These are phyloP conservation scores for Emiliania huxleyi DNA, from an alignment of 78 protist genomes.

Conservation along the genomic window DNA sequence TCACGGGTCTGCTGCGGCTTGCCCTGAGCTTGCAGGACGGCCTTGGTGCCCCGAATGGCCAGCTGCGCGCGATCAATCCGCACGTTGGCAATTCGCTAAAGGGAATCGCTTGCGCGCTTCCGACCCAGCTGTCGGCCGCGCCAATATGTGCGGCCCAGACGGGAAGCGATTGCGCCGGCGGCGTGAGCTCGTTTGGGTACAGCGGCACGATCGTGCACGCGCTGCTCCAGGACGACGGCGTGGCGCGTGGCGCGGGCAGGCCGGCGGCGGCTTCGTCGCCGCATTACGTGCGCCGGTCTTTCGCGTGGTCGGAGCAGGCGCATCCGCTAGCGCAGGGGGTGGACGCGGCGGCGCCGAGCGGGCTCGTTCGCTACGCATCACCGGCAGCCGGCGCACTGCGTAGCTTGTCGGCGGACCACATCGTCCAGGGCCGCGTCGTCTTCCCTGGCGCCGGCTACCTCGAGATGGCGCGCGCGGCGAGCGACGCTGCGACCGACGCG, in stretches of 20 bases:
- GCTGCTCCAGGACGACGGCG: not conserved
- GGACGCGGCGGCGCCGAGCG: not conserved
- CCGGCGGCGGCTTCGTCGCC: not conserved
- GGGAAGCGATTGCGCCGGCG: too few relatives aligned
- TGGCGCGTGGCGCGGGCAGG: not conserved
- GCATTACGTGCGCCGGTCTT: not conserved
- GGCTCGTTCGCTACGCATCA: not conserved
- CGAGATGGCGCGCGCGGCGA: not conserved
- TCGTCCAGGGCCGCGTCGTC: not conserved
- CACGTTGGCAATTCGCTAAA: not conserved
- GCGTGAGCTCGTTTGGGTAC: slow-evolving; percentile 17
- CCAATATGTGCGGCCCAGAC: too few relatives aligned
- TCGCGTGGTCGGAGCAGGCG: not conserved
- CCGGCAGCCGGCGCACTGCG: not conserved
- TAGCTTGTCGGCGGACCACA: not conserved
- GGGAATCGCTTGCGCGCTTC: not conserved
- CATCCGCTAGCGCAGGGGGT: not conserved
- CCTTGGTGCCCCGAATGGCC: not conserved
- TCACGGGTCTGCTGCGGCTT: not conserved
- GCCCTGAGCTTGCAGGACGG: not conserved
- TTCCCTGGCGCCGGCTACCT: not conserved
- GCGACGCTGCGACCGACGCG: not conserved
- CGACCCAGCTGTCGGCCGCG: not conserved
- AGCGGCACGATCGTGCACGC: slow-evolving; percentile 29
- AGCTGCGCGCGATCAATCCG: not conserved